Evolutionary conservation across 2,329 filamentous ascomycete species (phyloP).

Genomic region (Chaetomium sp.): DNA sequence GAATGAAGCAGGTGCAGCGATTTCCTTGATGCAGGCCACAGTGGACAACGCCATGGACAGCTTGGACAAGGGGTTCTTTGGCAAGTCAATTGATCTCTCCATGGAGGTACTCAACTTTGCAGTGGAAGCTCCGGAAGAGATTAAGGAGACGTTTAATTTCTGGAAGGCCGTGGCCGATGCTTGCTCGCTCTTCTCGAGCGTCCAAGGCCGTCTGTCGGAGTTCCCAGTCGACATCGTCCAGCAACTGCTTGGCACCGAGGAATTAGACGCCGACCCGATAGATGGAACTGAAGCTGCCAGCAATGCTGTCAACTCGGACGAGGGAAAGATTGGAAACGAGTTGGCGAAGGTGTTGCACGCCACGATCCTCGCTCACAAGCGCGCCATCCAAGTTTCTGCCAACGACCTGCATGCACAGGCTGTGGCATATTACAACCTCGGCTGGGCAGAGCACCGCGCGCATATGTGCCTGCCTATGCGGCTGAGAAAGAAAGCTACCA

Average conservation of each 20-base stretch:
- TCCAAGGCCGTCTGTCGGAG: slow-evolving; percentile 66
- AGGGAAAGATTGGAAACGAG: slow-evolving; percentile 52
- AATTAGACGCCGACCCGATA: slow-evolving; percentile 64
- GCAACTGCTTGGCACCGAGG: slow-evolving; percentile 58
- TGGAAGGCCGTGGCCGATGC: slow-evolving; percentile 94
- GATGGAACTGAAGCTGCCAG: slow-evolving; percentile 61
- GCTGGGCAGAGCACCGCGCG: slow-evolving; percentile 87
- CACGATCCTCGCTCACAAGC: slow-evolving; percentile 83
- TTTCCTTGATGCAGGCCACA: slow-evolving; percentile 85
- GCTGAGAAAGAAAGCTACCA: slow-evolving; percentile 60
- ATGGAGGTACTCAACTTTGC: slow-evolving; percentile 70
- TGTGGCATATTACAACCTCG: slow-evolving; percentile 95
- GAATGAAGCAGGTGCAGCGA: slow-evolving; percentile 80
- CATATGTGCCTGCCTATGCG: slow-evolving; percentile 64
- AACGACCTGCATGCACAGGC: slow-evolving; percentile 84
- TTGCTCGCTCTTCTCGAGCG: slow-evolving; percentile 78
- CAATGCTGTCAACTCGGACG: slow-evolving; percentile 50
- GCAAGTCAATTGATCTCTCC: slow-evolving; percentile 74
- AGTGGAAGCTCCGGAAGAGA: slow-evolving; percentile 58
- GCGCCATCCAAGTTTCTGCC: slow-evolving; percentile 72
- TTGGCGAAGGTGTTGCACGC: slow-evolving; percentile 66
- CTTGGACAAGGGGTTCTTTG: slow-evolving; percentile 82
- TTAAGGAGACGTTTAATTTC: slow-evolving; percentile 80
- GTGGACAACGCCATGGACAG: slow-evolving; percentile 78
- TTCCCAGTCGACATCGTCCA: slow-evolving; percentile 64